Evolutionary conservation across 202 grass and related monocot species (phyloP), one percentile per base, ranked within the genome.

Genomic region (Musa balbisiana): DNA sequence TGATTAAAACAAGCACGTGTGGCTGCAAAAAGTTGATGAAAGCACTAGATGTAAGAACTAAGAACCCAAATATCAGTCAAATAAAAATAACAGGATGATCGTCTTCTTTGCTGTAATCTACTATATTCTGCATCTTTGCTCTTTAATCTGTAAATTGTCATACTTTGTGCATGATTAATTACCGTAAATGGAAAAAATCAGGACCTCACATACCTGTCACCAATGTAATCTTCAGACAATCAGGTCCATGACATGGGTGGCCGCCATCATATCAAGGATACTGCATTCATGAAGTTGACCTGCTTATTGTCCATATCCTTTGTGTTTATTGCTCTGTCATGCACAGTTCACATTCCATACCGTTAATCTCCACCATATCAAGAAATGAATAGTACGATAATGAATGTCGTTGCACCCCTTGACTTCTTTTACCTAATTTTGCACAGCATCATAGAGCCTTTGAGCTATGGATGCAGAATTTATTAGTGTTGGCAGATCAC

Each of bases 1-100:
- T 69, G 66, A 78, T 80, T 83, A 84, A 71, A 67, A 62, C 64
- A 69, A 66, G 71, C 56, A 85, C 77, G 78, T 71, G 78, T 81
- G 60, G 74, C 49, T 72, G 82, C 74, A 79, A 83, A 78, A 69
- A 87, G 67, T 25, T 70, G 72, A 79, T 73, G 68, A 53, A 71
- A 80, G 51, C 33, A 43, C 33, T 43, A 8, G 86, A 11, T 27
- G 78, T 72, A 82, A 43, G 33, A 43, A 43, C 33, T 72, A 82
- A 43, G 33, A 43, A 43, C 33, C 70, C 83, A 83, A 72, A 71
- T 43, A 23, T 75, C 79, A 77, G 68, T 89, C 87, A 74, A 85
- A 81, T 69, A 52, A 79, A 78, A 80, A 43, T 78, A 25, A 81
- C 78, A 83, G n/a, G 78, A 71, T 74, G 49, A 50, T 67, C 77